A percentile compares a stretch with the other conserved stretches of the same genome.
Evolutionary conservation across 192 early-diverging fungal genomes (phyloP).

Genomic region (Rhizophagus sp.): DNA sequence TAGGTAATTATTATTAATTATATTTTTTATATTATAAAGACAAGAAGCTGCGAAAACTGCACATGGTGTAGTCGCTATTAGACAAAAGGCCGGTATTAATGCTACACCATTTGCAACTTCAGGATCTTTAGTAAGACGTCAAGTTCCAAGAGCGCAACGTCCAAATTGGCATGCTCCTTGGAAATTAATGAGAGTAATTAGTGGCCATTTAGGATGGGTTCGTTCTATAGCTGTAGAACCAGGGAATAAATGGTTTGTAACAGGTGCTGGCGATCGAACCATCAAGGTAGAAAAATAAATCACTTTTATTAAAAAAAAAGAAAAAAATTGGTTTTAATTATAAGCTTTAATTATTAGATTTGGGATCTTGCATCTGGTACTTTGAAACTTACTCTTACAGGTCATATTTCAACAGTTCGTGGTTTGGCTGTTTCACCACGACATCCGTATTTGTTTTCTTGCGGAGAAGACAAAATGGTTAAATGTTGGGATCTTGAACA

Average conservation of each 20-base stretch:
- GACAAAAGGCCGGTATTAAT: conserved; percentile 37
- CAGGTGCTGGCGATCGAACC: conserved; percentile 94
- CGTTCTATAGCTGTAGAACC: conserved; percentile 90
- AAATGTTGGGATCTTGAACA: conserved; percentile 99
- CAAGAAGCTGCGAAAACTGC: conserved; percentile 26
- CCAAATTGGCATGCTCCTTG: conserved; percentile 99
- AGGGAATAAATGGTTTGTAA: conserved; percentile 98
- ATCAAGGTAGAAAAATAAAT: conserved; percentile 77
- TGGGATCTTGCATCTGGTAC: conserved; percentile 99
- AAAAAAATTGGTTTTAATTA: neutral
- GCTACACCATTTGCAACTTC: conserved; percentile 45
- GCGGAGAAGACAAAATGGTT: conserved; percentile 98
- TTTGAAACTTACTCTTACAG: conserved; percentile 92
- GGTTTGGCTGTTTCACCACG: conserved; percentile 91
- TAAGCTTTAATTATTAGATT: conserved; percentile 55
- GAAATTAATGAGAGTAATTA: conserved; percentile 97
- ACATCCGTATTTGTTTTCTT: conserved; percentile 97
- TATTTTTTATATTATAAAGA: neutral
- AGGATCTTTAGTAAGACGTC: conserved; percentile 54
- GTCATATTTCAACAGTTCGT: conserved; percentile 94
- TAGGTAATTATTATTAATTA: neutral
- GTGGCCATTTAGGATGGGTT: conserved; percentile 98
- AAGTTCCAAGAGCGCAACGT: conserved; percentile 50
- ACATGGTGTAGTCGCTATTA: conserved; percentile 15
- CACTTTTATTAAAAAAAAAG: neutral